Evolutionary conservation across 768 basidiomycete species (phyloP).

Genomic region (Brasilioporus rufonigricans): DNA sequence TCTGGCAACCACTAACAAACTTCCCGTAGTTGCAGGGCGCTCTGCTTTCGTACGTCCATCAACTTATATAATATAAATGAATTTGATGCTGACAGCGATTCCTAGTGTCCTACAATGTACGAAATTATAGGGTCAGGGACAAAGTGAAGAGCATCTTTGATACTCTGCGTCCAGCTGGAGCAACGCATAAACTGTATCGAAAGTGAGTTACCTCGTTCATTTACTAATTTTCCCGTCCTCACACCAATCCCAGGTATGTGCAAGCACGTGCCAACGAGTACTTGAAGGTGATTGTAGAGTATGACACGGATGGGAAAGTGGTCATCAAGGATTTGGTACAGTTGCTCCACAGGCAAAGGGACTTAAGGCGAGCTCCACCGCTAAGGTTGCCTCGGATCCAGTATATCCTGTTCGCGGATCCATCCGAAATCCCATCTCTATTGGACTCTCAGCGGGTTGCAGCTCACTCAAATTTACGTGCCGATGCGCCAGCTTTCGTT

Average conservation of each 20-base stretch:
- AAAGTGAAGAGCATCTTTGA: no score
- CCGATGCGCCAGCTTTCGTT: conserved; percentile 18
- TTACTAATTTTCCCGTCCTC: background rate
- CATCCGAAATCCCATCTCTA: conserved; percentile 31
- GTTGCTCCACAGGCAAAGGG: conserved; percentile 19
- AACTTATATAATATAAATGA: background rate
- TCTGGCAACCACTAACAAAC: background rate
- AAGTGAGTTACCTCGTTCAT: background rate
- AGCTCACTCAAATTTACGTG: conserved; percentile 14
- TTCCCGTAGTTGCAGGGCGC: no score
- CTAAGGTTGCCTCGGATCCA: conserved; percentile 22
- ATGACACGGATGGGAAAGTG: conserved; percentile 7
- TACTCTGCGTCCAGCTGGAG: conserved; percentile 1
- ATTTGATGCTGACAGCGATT: background rate
- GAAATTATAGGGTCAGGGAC: background rate
- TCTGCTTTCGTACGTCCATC: conserved; percentile 43
- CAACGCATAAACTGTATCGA: conserved; percentile 8
- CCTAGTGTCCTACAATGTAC: conserved; percentile 30
- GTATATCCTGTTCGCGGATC: conserved; percentile 29
- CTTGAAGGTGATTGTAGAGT: conserved; percentile 13
- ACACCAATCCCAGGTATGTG: background rate
- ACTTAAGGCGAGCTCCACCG: background rate
- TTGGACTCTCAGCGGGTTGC: conserved; percentile 17
- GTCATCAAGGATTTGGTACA: no score
- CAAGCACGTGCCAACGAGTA: conserved; percentile 2